These are phyloP conservation scores for Collybia sp. DNA, from an alignment of 768 basidiomycete species.

Conservation along the genomic window DNA sequence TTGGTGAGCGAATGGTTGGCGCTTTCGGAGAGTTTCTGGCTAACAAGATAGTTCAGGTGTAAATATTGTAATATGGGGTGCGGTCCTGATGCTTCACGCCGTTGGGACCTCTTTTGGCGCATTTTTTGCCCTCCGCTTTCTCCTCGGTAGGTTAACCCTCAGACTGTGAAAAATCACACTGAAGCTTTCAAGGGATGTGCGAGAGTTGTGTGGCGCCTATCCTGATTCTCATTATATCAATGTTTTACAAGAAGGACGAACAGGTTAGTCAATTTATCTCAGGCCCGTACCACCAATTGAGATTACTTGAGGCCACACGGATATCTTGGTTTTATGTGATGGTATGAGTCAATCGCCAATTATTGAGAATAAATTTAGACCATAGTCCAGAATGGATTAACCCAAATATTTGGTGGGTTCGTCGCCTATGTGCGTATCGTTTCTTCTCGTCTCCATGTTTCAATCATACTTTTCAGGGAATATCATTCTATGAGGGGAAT, in stretches of 20 bases:
- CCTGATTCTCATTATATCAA: slow-evolving; percentile 56
- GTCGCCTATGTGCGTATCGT: slow-evolving; percentile 48
- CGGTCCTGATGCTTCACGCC: slow-evolving; percentile 55
- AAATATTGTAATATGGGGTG: slow-evolving; percentile 60
- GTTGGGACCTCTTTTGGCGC: slow-evolving; percentile 50
- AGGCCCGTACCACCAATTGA: neutral
- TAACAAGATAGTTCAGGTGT: slow-evolving; percentile 24
- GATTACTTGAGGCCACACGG: slow-evolving; percentile 36
- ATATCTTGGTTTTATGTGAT: slow-evolving; percentile 68
- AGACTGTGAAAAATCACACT: neutral
- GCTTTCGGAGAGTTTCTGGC: no score
- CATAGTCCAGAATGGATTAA: slow-evolving; percentile 46
- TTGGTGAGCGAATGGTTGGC: slow-evolving; percentile 30
- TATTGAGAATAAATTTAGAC: neutral
- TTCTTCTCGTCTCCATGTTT: neutral
- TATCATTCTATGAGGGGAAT: slow-evolving; percentile 49
- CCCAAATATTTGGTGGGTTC: slow-evolving; percentile 57
- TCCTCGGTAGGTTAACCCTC: slow-evolving; percentile 39
- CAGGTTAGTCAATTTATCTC: slow-evolving; percentile 28
- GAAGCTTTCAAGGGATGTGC: slow-evolving; percentile 46
- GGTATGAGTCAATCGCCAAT: slow-evolving; percentile 26
- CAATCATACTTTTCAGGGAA: slow-evolving; percentile 30
- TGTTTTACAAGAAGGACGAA: slow-evolving; percentile 69
- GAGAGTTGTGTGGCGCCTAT: slow-evolving; percentile 63
- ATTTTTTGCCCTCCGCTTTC: slow-evolving; percentile 59